phyloP scores from a whole-genome alignment of 345 rosid species.

The Eucalyptus paniculata region DNA sequence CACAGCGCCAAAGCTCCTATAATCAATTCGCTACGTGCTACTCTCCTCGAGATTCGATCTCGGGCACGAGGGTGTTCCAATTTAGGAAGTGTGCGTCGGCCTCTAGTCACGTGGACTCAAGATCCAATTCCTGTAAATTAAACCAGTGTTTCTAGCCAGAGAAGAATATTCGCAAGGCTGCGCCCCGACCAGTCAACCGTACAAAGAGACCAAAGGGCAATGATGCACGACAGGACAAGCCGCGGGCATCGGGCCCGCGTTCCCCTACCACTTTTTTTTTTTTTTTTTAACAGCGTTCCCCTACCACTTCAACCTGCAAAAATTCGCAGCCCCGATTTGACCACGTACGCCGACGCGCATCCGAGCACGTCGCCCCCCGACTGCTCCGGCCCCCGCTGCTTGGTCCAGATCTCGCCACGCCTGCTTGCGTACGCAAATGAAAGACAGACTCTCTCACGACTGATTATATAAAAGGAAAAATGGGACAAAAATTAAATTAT shows the following conservation, averaged over 20 bases:
- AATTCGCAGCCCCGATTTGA: background rate
- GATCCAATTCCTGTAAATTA: background rate
- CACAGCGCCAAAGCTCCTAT: no score
- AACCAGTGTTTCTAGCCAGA: background rate
- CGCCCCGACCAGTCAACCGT: background rate
- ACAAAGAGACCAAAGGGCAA: background rate
- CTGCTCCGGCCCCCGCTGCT: background rate
- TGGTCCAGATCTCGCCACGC: background rate
- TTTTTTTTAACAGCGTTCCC: no score
- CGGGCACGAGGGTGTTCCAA: background rate
- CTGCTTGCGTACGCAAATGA: background rate
- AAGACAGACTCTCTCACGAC: background rate
- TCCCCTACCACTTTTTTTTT: no score
- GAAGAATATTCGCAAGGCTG: background rate
- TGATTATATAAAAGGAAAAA: background rate
- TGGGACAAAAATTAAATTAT: no score
- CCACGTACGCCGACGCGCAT: background rate
- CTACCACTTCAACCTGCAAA: background rate
- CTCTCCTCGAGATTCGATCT: background rate
- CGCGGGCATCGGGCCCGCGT: background rate
- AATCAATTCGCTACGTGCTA: background rate
- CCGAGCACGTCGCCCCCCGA: background rate
- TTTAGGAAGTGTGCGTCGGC: background rate
- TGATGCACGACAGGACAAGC: background rate
- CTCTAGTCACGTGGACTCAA: background rate